phyloP scores from a whole-genome alignment of 1,139 yeast species.

The Wickerhamomyces sp. region DNA sequence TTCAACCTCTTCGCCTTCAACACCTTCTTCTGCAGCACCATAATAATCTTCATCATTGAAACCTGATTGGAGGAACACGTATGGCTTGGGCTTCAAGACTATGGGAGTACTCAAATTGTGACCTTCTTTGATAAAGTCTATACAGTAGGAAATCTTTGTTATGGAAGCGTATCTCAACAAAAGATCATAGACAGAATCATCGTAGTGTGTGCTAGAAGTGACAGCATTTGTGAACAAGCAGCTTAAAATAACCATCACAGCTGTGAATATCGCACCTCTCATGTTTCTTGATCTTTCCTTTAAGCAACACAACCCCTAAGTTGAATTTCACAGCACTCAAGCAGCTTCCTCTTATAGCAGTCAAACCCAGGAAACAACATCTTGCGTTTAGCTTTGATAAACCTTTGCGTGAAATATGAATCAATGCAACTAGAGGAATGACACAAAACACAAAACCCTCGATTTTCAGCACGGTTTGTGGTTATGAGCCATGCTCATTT shows the following conservation, averaged over 20 bases:
- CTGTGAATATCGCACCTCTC: too few species aligned
- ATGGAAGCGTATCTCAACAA: conserved; percentile 15
- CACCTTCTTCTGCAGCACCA: conserved; percentile 6
- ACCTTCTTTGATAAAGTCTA: conserved; percentile 9
- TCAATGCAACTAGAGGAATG: neutral
- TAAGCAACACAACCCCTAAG: too few species aligned
- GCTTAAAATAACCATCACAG: too few species aligned
- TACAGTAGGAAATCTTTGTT: conserved; percentile 18
- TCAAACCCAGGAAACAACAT: too few species aligned
- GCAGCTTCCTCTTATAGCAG: too few species aligned
- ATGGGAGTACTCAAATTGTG: conserved; percentile 13
- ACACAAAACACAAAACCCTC: neutral
- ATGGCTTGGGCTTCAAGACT: conserved; percentile 11
- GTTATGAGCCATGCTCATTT: neutral
- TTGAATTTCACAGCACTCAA: too few species aligned
- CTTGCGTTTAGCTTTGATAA: too few species aligned
- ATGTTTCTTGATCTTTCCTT: too few species aligned
- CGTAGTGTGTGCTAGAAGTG: too few species aligned
- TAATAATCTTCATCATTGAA: conserved; percentile 8
- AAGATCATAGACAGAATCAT: conserved; percentile 12
- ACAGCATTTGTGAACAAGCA: too few species aligned
- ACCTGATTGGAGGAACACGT: conserved; percentile 13
- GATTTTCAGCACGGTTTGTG: too few species aligned
- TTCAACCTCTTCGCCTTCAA: conserved; percentile 3
- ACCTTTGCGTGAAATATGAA: too few species aligned